These are phyloP conservation scores for Podaxis sp. DNA, from an alignment of 768 basidiomycete genomes.

Conservation along the genomic window DNA sequence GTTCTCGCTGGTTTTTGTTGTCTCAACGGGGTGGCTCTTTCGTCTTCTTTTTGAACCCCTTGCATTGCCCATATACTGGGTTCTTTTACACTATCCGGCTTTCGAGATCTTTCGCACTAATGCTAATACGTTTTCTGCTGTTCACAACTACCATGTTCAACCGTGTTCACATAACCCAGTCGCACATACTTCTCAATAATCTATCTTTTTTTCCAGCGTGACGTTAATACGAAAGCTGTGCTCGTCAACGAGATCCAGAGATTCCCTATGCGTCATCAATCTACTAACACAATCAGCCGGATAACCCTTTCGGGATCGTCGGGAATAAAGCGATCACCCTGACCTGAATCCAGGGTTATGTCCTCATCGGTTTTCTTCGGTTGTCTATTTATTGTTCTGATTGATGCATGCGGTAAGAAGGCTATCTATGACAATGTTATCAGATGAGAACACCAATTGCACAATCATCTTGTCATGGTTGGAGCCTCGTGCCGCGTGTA, in stretches of 20 bases:
- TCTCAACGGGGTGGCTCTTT: background rate
- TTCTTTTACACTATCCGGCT: background rate
- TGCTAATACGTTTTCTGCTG: background rate
- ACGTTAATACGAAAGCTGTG: background rate
- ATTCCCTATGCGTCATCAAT: constrained; percentile 1
- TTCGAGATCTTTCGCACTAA: background rate
- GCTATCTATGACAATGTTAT: too few relatives aligned
- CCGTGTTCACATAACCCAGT: background rate
- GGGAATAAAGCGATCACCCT: background rate
- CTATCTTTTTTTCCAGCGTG: background rate
- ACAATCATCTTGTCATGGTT: too few relatives aligned
- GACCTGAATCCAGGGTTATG: constrained; percentile 4
- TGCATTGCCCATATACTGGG: background rate
- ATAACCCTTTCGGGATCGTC: background rate
- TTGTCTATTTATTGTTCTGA: too few relatives aligned
- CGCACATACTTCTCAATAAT: background rate
- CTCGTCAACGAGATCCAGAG: constrained; percentile 6
- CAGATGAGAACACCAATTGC: too few relatives aligned
- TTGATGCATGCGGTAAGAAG: too few relatives aligned
- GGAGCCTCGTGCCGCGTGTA: too few relatives aligned
- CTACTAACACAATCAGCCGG: background rate
- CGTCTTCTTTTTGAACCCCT: background rate
- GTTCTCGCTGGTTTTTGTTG: background rate
- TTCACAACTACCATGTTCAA: background rate
- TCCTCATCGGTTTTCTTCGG: background rate